Percentiles rank a stretch among this genome's conserved stretches.
Evolutionary conservation across 495 filamentous ascomycete genomes (phyloP).

Genomic region (Neurospora sp.): DNA sequence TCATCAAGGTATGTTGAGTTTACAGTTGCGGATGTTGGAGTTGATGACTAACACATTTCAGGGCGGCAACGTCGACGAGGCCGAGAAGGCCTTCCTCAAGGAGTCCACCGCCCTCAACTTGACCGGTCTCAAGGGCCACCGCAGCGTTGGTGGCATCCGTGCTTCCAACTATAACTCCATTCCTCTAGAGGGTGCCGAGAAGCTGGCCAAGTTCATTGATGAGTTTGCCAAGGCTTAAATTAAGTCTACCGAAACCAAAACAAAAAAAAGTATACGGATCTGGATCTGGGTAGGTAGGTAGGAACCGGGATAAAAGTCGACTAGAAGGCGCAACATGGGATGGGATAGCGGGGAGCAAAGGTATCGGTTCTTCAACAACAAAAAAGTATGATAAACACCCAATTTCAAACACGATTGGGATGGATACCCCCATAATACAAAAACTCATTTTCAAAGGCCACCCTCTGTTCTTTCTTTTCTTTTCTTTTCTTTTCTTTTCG

Average conservation of each 20-base stretch:
- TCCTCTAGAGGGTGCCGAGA: conserved; percentile 44
- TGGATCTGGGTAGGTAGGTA: not conserved
- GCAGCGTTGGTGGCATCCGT: conserved; percentile 65
- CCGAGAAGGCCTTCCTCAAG: conserved; percentile 68
- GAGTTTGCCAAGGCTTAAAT: conserved; percentile 39
- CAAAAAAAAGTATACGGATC: not conserved
- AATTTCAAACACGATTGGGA: not conserved
- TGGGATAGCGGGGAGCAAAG: not conserved
- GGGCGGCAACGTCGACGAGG: conserved; percentile 46
- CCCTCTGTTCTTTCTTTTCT: not conserved
- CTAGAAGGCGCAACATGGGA: not conserved
- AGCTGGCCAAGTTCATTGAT: conserved; percentile 47
- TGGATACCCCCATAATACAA: not conserved
- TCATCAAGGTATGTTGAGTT: conserved; percentile 34
- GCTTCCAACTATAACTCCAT: conserved; percentile 59
- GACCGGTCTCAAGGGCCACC: conserved; percentile 69
- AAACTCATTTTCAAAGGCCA: not conserved
- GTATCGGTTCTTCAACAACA: not conserved
- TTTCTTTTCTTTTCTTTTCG: too few species aligned
- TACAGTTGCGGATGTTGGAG: not conserved
- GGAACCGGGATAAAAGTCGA: not conserved
- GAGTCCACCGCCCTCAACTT: conserved; percentile 54
- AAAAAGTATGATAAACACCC: not conserved
- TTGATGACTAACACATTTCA: conserved; percentile 2
- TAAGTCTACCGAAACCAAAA: not conserved